Evolutionary conservation across 1,284 basidiomycete genomes (phyloP).

Genomic region (Marasmius fiardii): DNA sequence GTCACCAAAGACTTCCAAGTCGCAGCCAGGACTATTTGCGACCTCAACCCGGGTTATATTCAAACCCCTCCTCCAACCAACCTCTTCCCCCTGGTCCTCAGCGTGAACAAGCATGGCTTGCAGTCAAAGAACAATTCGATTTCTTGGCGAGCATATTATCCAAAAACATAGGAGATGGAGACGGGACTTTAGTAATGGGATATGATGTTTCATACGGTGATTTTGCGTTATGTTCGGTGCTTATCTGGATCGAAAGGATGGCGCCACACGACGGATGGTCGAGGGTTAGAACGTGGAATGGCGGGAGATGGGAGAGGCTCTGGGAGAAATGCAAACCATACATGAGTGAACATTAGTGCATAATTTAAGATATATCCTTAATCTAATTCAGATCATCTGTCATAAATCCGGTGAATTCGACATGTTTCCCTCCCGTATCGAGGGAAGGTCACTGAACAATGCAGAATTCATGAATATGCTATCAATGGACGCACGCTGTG

Average conservation of each 20-base stretch:
- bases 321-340: constrained; percentile 57
- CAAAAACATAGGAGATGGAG: constrained; percentile 57
- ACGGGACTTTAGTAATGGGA: constrained; percentile 62
- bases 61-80: constrained; percentile 19
- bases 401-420: no score
- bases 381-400: no score
- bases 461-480: no score
- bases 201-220: constrained; percentile 65
- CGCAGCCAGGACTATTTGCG: constrained; percentile 59
- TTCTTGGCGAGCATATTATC: constrained; percentile 59
- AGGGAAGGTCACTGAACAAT: no score
- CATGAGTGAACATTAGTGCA: constrained; percentile 45
- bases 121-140: constrained; percentile 62
- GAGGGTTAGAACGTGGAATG: constrained; percentile 58
- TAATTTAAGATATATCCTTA: no score
- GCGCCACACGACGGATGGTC: constrained; percentile 69
- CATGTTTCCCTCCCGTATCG: no score
- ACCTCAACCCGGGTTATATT: constrained; percentile 12
- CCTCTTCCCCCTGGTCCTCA: constrained; percentile 38
- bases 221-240: constrained; percentile 63
- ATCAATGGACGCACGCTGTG: no score
- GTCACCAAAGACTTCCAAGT: constrained; percentile 54
- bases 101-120: constrained; percentile 59
- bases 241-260: constrained; percentile 69
- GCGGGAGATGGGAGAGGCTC: constrained; percentile 56